These are phyloP conservation scores for Saussurea involucrata DNA, from an alignment of 129 eudicot genomes.

Conservation along the genomic window DNA sequence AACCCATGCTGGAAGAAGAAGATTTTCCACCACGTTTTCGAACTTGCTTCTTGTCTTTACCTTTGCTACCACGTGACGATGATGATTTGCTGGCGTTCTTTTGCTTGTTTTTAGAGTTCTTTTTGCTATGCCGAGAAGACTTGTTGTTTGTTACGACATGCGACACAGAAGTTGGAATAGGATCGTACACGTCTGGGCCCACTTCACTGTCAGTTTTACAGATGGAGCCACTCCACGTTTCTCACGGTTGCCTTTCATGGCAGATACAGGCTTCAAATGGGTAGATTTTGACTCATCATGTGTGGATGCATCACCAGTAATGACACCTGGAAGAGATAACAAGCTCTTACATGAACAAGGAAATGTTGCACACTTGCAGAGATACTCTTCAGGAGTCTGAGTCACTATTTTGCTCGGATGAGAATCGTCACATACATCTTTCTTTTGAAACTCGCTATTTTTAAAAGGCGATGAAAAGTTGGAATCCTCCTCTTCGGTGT, in stretches of 20 bases:
- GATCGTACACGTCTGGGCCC: conserved; percentile 99
- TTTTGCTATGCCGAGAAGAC: conserved; percentile 51
- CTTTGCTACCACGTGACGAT: conserved; percentile 55
- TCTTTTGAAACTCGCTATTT: conserved; percentile 18
- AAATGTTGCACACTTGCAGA: conserved; percentile 51
- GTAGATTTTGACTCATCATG: conserved; percentile 3
- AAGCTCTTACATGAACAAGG: conserved; percentile 28
- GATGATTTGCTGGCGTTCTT: conserved; percentile 60
- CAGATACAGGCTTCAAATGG: conserved; percentile 66
- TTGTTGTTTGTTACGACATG: conserved; percentile 49
- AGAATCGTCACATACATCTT: conserved; percentile 22
- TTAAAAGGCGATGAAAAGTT: conserved; percentile 17
- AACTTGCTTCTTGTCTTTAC: conserved; percentile 71
- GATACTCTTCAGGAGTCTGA: conserved; percentile 32
- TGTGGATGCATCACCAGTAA: conserved; percentile 16
- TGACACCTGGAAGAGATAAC: conserved; percentile 20
- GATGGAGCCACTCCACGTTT: conserved; percentile 52
- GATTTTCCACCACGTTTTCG: conserved; percentile 46
- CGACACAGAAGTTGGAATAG: conserved; percentile 66
- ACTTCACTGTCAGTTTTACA: conserved; percentile 48
- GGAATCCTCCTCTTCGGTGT: conserved; percentile 17
- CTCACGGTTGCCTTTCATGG: conserved; percentile 86
- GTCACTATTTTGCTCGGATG: conserved; percentile 4
- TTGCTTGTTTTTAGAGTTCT: conserved; percentile 64
- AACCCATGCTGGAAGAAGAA: conserved; percentile 34